Base-by-base conservation (phyloP, 1,139 yeast genomes). In the Ogataea hybrid region DNA sequence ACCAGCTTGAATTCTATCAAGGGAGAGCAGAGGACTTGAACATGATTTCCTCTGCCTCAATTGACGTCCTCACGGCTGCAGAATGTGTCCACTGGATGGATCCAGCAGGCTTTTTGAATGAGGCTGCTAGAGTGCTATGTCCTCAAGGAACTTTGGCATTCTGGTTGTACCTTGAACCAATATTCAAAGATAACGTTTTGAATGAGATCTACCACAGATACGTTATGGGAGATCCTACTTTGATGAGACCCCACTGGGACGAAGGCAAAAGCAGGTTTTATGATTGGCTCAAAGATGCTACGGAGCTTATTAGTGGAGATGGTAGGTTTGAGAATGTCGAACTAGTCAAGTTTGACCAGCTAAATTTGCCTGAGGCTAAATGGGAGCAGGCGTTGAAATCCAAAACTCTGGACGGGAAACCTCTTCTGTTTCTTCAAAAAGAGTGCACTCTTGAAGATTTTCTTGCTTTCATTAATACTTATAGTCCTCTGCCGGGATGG, bases 171-270 rank as follows among this genome's bases (percentile, higher is more conserved):
- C 61, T 65, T 37, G 77, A 72, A 42, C 76, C 77, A 0, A 60
- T 70, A 2, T 70, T 71, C 17, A 23, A 31, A 21, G 39, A 37
- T n/a, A 28, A 29, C 1, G 23, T 14, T 2, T 46, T 56, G 5
- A 69, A 69, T 44, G 57, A 53, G 9, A 50, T 66, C 6, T 55
- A 65, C 35, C 49, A 56, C 22, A 62, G 64, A 20, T 54, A 60
- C 22, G 67, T 64, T 2, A 62, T 62, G 9, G 68, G 61, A 9
- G 68, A 69, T 40, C 34, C 39, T 2, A 67, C 67, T 22, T 71
- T 66, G 47, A 67, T 84, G 70, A 89, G 89, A 0, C 76, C 79
- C 0, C 75, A 70, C 50, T 84, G 86, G 82, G 81, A 80, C 50
- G 88, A 89, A 0, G 92, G 92, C 3, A 72, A 84, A 45, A 53